Percentiles rank a stretch among this genome's conserved stretches.
These are phyloP conservation scores for Botrytis medusae DNA, from an alignment of 2,329 filamentous ascomycete species.

Conservation along the genomic window DNA sequence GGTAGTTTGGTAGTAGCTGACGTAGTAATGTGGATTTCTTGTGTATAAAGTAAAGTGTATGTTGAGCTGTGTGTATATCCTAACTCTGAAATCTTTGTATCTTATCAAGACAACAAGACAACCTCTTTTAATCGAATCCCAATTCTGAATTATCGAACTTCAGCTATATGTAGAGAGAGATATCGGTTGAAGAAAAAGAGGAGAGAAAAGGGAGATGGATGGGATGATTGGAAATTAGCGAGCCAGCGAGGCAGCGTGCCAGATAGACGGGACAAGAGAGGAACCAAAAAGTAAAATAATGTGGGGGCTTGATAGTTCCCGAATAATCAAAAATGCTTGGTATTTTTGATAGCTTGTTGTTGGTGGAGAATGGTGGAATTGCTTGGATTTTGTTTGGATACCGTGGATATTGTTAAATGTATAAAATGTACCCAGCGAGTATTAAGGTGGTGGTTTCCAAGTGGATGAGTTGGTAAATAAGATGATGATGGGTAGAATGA, in stretches of 20 bases:
- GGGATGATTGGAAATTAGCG: slow-evolving; percentile 19
- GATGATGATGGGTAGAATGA: background rate
- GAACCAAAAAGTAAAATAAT: slow-evolving; percentile 2
- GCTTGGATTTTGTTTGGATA: slow-evolving; percentile 5
- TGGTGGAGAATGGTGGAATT: background rate
- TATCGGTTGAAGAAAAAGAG: slow-evolving; percentile 5
- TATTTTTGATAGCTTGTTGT: background rate
- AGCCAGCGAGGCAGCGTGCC: slow-evolving; percentile 19
- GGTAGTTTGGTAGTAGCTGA: too few relatives aligned
- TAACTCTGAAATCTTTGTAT: background rate
- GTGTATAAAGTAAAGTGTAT: background rate
- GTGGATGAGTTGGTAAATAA: background rate
- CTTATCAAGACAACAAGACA: background rate
- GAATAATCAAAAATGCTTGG: background rate
- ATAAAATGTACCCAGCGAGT: background rate
- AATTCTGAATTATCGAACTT: background rate
- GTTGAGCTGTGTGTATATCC: background rate
- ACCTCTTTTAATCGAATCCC: slow-evolving; percentile 5
- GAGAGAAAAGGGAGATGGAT: background rate
- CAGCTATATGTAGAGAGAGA: background rate
- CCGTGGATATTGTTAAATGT: background rate
- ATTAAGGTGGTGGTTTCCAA: background rate
- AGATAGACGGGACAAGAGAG: slow-evolving; percentile 15
- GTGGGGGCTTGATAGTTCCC: slow-evolving; percentile 12
- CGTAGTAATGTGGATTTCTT: background rate